Percentiles rank a stretch among this genome's conserved stretches.
phyloP scores from a whole-genome alignment of 2,329 filamentous ascomycete species.

The Helicocarpus griseus region DNA sequence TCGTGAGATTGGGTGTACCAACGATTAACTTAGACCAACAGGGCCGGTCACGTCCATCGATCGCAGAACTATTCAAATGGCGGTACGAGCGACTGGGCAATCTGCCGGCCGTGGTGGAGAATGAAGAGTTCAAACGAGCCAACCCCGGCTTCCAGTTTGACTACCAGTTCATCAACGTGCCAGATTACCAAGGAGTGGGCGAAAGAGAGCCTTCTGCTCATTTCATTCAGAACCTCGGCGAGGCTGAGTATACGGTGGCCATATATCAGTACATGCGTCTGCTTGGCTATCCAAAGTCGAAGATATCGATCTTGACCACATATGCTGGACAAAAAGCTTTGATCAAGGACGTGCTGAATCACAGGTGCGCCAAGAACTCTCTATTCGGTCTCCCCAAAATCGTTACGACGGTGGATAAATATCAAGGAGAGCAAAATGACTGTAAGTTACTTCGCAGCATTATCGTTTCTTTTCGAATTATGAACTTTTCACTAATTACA shows the following conservation, averaged over 20 bases:
- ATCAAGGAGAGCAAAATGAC: conserved; percentile 98
- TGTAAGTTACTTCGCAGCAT: conserved; percentile 54
- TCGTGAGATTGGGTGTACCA: conserved; percentile 87
- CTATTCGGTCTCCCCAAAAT: conserved; percentile 83
- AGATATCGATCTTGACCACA: conserved; percentile 83
- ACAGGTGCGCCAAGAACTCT: conserved; percentile 71
- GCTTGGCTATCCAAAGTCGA: conserved; percentile 73
- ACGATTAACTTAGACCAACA: conserved; percentile 85
- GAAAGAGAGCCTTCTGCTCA: conserved; percentile 86
- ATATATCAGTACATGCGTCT: conserved; percentile 96
- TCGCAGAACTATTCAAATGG: conserved; percentile 89
- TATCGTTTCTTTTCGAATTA: no score
- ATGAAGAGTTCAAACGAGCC: conserved; percentile 63
- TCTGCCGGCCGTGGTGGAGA: conserved; percentile 60
- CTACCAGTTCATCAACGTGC: conserved; percentile 93
- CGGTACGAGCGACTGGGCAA: conserved; percentile 74
- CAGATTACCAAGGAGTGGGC: conserved; percentile 81
- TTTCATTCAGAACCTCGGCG: conserved; percentile 92
- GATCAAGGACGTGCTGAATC: conserved; percentile 73
- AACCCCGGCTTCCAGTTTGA: conserved; percentile 91
- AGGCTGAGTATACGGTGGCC: conserved; percentile 93
- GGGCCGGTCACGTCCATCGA: conserved; percentile 76
- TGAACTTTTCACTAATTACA: neutral
- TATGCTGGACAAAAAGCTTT: conserved; percentile 88
- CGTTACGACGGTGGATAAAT: conserved; percentile 94